phyloP scores from a whole-genome alignment of 1,139 yeast species.

The Zygoascus sp. region DNA sequence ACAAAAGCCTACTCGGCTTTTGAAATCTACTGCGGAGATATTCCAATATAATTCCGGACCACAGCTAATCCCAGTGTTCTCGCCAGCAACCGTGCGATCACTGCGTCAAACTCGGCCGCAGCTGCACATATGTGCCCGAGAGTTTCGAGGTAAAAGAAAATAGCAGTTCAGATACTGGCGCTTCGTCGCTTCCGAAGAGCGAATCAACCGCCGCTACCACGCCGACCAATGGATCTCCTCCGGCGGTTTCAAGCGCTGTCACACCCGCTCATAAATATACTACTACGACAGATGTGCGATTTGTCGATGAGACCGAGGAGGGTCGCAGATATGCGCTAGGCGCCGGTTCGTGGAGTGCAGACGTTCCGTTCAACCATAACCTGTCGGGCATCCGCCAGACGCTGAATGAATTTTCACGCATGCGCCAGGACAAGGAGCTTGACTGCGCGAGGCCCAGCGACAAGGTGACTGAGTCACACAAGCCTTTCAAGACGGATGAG shows the following conservation, averaged over 20 bases:
- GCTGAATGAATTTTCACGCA: not conserved
- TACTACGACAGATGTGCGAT: not conserved
- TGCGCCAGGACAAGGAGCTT: constrained; percentile 1
- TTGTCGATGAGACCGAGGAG: constrained; percentile 1
- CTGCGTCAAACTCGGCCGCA: not conserved
- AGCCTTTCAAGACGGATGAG: not conserved
- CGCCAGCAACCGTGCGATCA: constrained; percentile 1
- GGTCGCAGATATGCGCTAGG: constrained; percentile 3
- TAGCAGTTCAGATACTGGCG: not conserved
- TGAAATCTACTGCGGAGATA: not conserved
- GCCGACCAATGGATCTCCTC: not conserved
- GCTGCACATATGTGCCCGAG: not conserved
- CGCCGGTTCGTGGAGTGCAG: constrained; percentile 3
- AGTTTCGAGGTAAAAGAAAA: constrained; percentile 1
- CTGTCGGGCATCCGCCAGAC: constrained; percentile 3
- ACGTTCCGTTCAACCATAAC: constrained; percentile 2
- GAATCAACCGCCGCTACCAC: not conserved
- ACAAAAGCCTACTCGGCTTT: not conserved
- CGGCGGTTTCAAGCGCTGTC: too few species aligned
- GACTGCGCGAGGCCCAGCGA: constrained; percentile 3
- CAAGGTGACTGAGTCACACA: not conserved
- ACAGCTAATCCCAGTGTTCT: not conserved
- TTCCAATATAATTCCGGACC: not conserved
- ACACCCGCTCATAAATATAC: not conserved
- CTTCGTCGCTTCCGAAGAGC: not conserved